phyloP scores from a whole-genome alignment of 345 rosid genomes.

The Hibiscus trionum region DNA sequence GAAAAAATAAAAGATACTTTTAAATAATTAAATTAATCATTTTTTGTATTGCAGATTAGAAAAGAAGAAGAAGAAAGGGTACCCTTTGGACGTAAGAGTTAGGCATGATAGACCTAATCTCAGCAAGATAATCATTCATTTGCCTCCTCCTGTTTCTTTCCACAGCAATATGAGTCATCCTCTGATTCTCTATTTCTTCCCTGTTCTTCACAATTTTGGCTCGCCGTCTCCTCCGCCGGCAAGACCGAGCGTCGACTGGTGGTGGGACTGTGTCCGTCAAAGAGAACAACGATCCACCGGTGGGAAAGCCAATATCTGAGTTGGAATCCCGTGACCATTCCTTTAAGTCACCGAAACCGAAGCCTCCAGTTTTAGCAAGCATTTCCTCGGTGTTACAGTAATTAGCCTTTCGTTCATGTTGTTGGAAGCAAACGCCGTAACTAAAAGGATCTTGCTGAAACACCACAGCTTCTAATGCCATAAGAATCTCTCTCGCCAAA shows the following conservation, averaged over 20 bases:
- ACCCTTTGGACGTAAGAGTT: constrained; percentile 57
- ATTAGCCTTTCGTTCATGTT: neutral
- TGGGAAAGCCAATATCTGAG: constrained; percentile 3
- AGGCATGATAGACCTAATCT: constrained; percentile 57
- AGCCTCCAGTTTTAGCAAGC: constrained; percentile 2
- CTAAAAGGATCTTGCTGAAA: constrained; percentile 25
- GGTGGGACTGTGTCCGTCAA: neutral
- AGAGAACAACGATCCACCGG: neutral
- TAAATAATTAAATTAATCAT: neutral
- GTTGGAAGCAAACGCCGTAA: constrained; percentile 16
- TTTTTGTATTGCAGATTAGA: neutral
- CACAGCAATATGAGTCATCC: constrained; percentile 60
- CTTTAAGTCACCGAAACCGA: constrained; percentile 10
- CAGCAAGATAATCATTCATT: constrained; percentile 58
- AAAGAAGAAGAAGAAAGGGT: neutral
- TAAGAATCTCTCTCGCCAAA: neutral
- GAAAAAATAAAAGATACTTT: neutral
- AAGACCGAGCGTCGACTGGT: neutral
- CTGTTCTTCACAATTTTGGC: constrained; percentile 29
- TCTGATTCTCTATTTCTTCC: constrained; percentile 56
- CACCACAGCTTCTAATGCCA: constrained; percentile 31
- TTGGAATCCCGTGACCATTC: neutral
- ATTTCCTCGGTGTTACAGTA: neutral
- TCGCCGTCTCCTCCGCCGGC: constrained; percentile 39
- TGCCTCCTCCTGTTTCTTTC: constrained; percentile 70